Evolutionary conservation across 2,329 filamentous ascomycete genomes (phyloP).

Genomic region (Aaosphaeria pasadenensis): DNA sequence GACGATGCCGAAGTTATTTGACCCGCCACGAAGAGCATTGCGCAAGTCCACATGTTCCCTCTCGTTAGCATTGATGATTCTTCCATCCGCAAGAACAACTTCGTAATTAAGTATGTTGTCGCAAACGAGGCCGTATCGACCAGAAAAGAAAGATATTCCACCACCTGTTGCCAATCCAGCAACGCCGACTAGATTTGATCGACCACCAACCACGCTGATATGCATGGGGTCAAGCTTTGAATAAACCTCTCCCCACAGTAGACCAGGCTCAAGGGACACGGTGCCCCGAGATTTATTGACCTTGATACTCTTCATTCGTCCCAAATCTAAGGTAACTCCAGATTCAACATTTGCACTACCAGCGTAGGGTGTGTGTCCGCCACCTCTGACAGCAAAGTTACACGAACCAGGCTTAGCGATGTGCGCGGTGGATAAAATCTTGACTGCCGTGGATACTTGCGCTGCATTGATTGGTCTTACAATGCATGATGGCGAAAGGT

Average conservation of each 20-base stretch:
- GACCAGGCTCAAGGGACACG: conserved; percentile 18
- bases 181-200: conserved; percentile 17
- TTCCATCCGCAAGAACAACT: conserved; percentile 35
- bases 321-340: conserved; percentile 26
- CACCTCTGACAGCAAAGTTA: conserved; percentile 17
- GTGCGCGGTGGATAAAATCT: conserved; percentile 12
- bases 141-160: conserved; percentile 34
- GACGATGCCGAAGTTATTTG: conserved; percentile 37
- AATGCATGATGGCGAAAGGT: conserved; percentile 15
- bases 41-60: conserved; percentile 33
- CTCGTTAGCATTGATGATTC: conserved; percentile 25
- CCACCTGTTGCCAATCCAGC: conserved; percentile 25
- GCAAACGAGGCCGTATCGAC: conserved; percentile 27
- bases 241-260: conserved; percentile 23
- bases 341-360: conserved; percentile 24
- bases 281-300: conserved; percentile 13
- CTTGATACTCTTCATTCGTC: conserved; percentile 17
- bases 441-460: conserved; percentile 17
- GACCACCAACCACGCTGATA: conserved; percentile 20
- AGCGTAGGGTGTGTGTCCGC: conserved; percentile 18
- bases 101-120: conserved; percentile 33
- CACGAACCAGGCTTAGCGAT: conserved; percentile 11
- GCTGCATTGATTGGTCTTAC: conserved; percentile 15
- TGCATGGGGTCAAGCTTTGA: conserved; percentile 14
- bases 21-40: conserved; percentile 35